Evolutionary conservation across 495 filamentous ascomycete species (phyloP).

Genomic region (Annulohypoxylon stygium): DNA sequence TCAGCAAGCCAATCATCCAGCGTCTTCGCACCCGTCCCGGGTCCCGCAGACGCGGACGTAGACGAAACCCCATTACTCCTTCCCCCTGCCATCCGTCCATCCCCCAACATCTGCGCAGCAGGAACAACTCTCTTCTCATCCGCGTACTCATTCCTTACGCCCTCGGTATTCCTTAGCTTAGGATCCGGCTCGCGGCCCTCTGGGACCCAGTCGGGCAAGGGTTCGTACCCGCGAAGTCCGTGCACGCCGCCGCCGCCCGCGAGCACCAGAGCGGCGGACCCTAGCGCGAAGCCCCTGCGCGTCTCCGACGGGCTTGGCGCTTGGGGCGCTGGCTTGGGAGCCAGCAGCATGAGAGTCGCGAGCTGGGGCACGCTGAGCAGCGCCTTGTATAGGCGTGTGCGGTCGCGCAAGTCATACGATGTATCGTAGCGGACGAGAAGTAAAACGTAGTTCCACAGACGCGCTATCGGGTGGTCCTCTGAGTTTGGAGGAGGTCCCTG

Average conservation of each 20-base stretch:
- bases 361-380: conserved; percentile 86
- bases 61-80: conserved; percentile 67
- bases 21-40: conserved; percentile 71
- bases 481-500: conserved; percentile 55
- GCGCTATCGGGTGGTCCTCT: conserved; percentile 74
- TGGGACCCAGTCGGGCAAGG: conserved; percentile 86
- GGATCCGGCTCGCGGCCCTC: conserved; percentile 83
- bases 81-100: conserved; percentile 31
- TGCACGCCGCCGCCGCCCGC: conserved; percentile 78
- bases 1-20: conserved; percentile 92
- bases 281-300: conserved; percentile 79
- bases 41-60: conserved; percentile 51
- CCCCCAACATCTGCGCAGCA: conserved; percentile 75
- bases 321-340: conserved; percentile 93
- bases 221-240: conserved; percentile 79
- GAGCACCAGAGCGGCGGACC: conserved; percentile 85
- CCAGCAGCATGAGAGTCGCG: conserved; percentile 88
- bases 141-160: conserved; percentile 52
- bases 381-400: conserved; percentile 86
- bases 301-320: conserved; percentile 85
- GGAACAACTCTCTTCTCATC: conserved; percentile 62
- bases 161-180: conserved; percentile 70
- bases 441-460: conserved; percentile 86
- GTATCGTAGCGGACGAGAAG: conserved; percentile 90
- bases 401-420: conserved; percentile 94